A percentile compares a stretch with the other conserved stretches of the same genome.
These are phyloP conservation scores for Margaritispora aquatica DNA, from an alignment of 495 filamentous ascomycete species.

Conservation along the genomic window DNA sequence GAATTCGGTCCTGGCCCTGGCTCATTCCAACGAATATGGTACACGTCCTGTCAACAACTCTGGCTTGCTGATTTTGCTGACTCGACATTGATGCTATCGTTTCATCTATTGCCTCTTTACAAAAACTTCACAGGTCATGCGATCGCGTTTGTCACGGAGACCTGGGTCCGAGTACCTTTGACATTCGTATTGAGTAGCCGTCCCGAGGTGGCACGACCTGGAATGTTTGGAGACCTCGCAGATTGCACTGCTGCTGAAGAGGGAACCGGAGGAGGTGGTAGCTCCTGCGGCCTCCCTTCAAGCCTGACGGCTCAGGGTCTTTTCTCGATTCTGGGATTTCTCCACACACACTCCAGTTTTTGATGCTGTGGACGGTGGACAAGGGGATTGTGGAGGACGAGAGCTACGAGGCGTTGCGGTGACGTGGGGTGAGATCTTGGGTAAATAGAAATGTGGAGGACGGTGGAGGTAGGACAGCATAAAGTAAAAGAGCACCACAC, in stretches of 20 bases:
- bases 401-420: not conserved
- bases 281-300: not conserved
- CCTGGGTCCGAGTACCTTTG: not conserved
- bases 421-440: not conserved
- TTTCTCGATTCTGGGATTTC: not conserved
- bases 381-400: not conserved
- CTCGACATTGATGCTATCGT: not conserved
- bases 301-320: not conserved
- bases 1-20: not conserved
- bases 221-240: not conserved
- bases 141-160: not conserved
- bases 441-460: not conserved
- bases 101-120: not conserved
- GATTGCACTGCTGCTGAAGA: not conserved
- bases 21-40: not conserved
- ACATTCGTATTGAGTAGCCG: not conserved
- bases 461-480: not conserved
- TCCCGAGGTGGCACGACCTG: not conserved
- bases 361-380: not conserved
- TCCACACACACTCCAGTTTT: not conserved
- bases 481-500: not conserved
- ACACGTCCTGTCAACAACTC: not conserved
- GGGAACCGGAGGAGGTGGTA: too few species aligned
- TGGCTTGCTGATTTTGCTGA: not conserved
- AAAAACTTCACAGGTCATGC: not conserved